Evolutionary conservation across 2,329 filamentous ascomycete genomes (phyloP).

Genomic region (Colletotrichum viniferum): DNA sequence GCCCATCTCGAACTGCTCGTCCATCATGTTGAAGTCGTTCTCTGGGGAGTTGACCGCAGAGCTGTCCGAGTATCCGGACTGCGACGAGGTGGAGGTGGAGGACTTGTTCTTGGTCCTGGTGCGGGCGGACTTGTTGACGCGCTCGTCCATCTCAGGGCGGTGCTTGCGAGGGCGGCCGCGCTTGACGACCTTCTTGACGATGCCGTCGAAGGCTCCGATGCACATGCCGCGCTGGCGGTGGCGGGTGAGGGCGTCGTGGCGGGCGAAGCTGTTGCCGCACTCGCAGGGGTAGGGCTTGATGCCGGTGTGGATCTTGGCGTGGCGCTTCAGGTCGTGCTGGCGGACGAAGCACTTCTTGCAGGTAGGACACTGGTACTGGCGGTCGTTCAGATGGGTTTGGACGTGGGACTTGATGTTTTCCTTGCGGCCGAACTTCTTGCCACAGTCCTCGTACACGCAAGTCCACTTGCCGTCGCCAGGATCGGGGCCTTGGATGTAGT

Average conservation of each 20-base stretch:
- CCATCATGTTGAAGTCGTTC: slow-evolving; percentile 45
- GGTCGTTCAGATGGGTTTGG: slow-evolving; percentile 95
- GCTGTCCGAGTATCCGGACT: slow-evolving; percentile 62
- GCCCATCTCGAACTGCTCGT: slow-evolving; percentile 48
- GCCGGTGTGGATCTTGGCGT: slow-evolving; percentile 96
- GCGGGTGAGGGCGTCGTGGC: slow-evolving; percentile 92
- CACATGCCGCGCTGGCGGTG: slow-evolving; percentile 97
- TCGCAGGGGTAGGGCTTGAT: slow-evolving; percentile 95
- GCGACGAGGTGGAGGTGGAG: slow-evolving; percentile 51
- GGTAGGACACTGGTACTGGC: slow-evolving; percentile 91
- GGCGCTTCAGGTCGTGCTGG: slow-evolving; percentile 95
- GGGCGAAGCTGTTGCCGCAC: slow-evolving; percentile 92
- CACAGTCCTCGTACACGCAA: slow-evolving; percentile 78
- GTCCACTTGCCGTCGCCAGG: slow-evolving; percentile 78
- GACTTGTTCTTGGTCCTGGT: slow-evolving; percentile 63
- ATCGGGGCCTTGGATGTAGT: slow-evolving; percentile 76
- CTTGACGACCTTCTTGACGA: slow-evolving; percentile 64
- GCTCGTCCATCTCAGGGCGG: slow-evolving; percentile 60
- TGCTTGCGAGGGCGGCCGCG: slow-evolving; percentile 69
- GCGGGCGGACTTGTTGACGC: slow-evolving; percentile 60
- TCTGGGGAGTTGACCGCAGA: slow-evolving; percentile 59
- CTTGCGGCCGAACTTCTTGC: slow-evolving; percentile 92
- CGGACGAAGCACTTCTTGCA: slow-evolving; percentile 97
- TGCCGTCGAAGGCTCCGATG: slow-evolving; percentile 88
- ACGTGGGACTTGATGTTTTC: slow-evolving; percentile 99